Base-by-base conservation (phyloP, 805 yeast genomes). In the Kodamaea hsintzibuensis region DNA sequence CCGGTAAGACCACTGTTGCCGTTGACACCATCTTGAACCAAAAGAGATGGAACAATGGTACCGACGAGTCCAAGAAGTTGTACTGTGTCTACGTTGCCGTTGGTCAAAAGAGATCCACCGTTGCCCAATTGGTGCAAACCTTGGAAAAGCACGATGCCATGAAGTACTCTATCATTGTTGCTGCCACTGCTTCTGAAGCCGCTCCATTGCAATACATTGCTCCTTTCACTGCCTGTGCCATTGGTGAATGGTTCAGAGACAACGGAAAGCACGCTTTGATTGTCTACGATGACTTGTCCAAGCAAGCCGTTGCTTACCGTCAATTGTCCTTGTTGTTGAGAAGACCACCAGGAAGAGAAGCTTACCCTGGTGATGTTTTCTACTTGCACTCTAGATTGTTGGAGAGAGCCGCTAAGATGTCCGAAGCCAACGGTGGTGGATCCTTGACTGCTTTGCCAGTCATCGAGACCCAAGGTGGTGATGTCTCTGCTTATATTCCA, bases 201-300 rank as follows among this genome's bases (percentile, higher is more conserved):
- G 99, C 99, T 78, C 99, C 99, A 78, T 85, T 95, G 80, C 99
- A 95, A 85, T 95, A 91, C 85, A 82, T 95, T 77, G 98, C 99
- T 83, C 99, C 99, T 78, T 95, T 95, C 97, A 91, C 99, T 68
- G 99, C 92, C 66, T 88, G 96, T 77, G 96, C 99, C 72, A 92
- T 95, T 77, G 97, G 98, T 83, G 99, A 95, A 84, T 95, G 99
- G 99, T 95, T 95, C 96, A 91, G 99, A 86, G 99, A 95, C 85
- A 95, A 93, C 80, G 97, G 97, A 76, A 89, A 80, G 78, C 98
- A 95, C 81, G 96, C 98, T 69, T 83, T 93, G 82, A 95, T 93
- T 79, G 82, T 91, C 86, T 93, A 83, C 82, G 98, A 93, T 79
- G 98, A 93, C 81, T 86, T 93, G 82, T 93, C 98, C 74, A 93